Evolutionary conservation across 805 yeast species (phyloP).

Genomic region (Spathaspora arborariae): DNA sequence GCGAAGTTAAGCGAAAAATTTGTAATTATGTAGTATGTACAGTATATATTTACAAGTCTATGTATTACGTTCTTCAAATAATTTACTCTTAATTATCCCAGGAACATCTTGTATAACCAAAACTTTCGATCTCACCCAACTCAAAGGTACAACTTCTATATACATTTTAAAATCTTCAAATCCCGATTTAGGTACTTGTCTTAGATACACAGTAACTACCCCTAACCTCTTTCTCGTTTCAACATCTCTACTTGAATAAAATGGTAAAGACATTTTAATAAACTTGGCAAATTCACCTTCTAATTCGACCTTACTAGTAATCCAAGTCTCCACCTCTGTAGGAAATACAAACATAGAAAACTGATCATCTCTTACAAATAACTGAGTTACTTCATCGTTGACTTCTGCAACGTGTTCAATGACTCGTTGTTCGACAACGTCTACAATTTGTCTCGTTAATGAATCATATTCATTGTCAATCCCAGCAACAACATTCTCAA

Average conservation of each 20-base stretch:
- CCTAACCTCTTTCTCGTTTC: constrained; percentile 24
- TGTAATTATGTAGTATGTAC: background rate
- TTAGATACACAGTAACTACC: constrained; percentile 27
- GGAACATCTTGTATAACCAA: constrained; percentile 7
- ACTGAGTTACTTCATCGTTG: constrained; percentile 15
- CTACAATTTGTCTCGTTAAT: constrained; percentile 26
- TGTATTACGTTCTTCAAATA: constrained; percentile 1
- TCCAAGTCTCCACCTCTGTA: constrained; percentile 23
- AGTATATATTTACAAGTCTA: background rate
- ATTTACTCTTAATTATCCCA: constrained; percentile 9
- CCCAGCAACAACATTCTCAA: constrained; percentile 28
- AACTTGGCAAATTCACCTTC: constrained; percentile 15
- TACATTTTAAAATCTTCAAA: constrained; percentile 11
- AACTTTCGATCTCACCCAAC: constrained; percentile 2
- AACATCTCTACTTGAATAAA: constrained; percentile 19
- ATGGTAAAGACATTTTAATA: constrained; percentile 33
- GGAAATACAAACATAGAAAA: constrained; percentile 20
- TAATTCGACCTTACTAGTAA: constrained; percentile 14
- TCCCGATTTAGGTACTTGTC: constrained; percentile 14
- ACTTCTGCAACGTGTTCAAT: constrained; percentile 22
- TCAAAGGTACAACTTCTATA: constrained; percentile 17
- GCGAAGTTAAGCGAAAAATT: too few species aligned
- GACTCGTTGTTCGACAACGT: constrained; percentile 21
- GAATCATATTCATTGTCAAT: constrained; percentile 36
- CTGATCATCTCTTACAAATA: constrained; percentile 22